Percentiles rank a stretch among this genome's conserved stretches.
phyloP scores from a whole-genome alignment of 139 green algal species.

The Chlorella sorokiniana region DNA sequence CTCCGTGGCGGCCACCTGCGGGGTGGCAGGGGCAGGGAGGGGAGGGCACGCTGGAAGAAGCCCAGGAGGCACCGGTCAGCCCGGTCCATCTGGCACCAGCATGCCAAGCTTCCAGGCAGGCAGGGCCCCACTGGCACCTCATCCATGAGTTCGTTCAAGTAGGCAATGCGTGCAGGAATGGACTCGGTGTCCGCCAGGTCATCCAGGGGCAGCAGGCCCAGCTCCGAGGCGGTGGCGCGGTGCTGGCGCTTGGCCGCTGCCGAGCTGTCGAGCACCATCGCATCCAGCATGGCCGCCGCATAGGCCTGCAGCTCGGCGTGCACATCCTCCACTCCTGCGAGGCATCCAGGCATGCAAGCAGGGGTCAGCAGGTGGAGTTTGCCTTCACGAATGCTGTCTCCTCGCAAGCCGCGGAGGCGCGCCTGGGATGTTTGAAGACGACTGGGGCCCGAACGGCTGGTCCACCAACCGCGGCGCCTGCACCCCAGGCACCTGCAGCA shows the following conservation, averaged over 20 bases:
- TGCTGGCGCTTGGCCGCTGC: constrained; percentile 22
- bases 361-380: background rate
- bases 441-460: background rate
- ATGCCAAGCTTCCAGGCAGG: no score
- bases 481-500: background rate
- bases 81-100: no score
- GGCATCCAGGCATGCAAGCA: background rate
- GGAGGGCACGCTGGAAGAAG: background rate
- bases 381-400: background rate
- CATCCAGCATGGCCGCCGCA: constrained; percentile 4
- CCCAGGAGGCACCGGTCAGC: background rate
- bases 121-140: constrained; percentile 2
- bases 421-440: constrained; percentile 33
- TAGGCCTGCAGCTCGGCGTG: constrained; percentile 39
- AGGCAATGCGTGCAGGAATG: constrained; percentile 26
- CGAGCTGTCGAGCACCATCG: background rate
- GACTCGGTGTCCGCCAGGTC: constrained; percentile 4
- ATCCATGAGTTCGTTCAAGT: constrained; percentile 36
- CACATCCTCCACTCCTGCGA: constrained; percentile 39
- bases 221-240: constrained; percentile 15
- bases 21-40: background rate
- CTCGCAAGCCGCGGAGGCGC: background rate
- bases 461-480: constrained; percentile 2
- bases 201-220: constrained; percentile 30
- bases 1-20: constrained; percentile 16